A percentile compares a stretch with the other conserved stretches of the same genome.
Conservation (phyloP, 305 asterid genomes). For the Fraxinus baroniana region DNA sequence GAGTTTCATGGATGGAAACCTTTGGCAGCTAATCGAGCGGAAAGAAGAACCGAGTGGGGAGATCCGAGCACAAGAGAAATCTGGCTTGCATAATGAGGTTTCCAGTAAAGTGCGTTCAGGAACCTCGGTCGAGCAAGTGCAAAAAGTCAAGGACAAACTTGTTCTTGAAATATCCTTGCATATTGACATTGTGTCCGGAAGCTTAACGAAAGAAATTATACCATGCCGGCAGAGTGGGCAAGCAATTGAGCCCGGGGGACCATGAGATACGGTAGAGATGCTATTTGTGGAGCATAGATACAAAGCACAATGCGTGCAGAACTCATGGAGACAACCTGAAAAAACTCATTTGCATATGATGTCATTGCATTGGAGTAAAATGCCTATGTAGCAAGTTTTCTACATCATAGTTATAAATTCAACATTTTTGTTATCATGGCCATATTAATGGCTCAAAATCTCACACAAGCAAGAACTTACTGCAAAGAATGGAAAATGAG, state of each 20-base stretch:
- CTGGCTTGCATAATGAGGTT: slow-evolving; percentile 66
- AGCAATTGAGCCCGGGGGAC: slow-evolving; percentile 76
- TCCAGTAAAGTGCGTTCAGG: slow-evolving; percentile 43
- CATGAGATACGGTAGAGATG: slow-evolving; percentile 45
- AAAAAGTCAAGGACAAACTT: slow-evolving; percentile 62
- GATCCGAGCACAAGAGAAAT: slow-evolving; percentile 36
- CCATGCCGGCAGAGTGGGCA: slow-evolving; percentile 88
- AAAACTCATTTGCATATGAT: too few species aligned
- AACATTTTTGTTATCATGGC: neutral
- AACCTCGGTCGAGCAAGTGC: slow-evolving; percentile 55
- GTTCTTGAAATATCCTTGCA: slow-evolving; percentile 51
- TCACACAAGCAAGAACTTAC: neutral
- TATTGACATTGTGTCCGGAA: slow-evolving; percentile 46
- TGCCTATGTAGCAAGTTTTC: neutral
- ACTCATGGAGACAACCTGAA: slow-evolving; percentile 85
- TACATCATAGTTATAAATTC: neutral
- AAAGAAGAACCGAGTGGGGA: slow-evolving; percentile 58
- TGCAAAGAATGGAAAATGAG: neutral
- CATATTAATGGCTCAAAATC: neutral
- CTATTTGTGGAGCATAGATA: slow-evolving; percentile 71
- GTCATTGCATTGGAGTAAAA: neutral
- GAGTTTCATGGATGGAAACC: slow-evolving; percentile 50
- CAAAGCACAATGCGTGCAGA: slow-evolving; percentile 83
- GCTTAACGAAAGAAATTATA: slow-evolving; percentile 65
- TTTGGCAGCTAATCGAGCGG: slow-evolving; percentile 68